phyloP scores from a whole-genome alignment of 148 eudicot species.

The Dianthus caryophyllus region DNA sequence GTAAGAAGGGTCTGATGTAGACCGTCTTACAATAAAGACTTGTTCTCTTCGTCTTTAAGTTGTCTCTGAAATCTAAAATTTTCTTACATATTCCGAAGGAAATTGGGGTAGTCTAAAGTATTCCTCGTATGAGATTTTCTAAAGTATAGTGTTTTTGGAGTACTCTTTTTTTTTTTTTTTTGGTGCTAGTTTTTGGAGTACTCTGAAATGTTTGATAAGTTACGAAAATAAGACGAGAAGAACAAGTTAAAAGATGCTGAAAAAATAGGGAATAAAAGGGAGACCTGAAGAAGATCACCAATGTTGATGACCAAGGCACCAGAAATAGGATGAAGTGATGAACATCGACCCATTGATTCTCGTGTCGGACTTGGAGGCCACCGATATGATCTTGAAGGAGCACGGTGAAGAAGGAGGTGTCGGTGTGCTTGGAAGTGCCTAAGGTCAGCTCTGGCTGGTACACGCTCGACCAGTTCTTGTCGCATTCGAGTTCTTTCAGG shows the following conservation, averaged over 20 bases:
- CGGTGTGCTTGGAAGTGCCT: conserved; percentile 31
- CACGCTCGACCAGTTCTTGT: conserved; percentile 31
- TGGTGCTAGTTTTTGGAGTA: no score
- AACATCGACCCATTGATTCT: conserved; percentile 37
- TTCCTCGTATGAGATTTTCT: no score
- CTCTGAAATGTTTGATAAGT: no score
- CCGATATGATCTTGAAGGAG: conserved; percentile 35
- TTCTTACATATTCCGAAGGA: no score
- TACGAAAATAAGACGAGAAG: no score
- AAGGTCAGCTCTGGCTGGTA: conserved; percentile 14
- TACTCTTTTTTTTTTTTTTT: no score
- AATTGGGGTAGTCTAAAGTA: no score
- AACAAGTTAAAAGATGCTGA: background rate
- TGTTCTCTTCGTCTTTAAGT: no score
- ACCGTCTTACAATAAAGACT: background rate
- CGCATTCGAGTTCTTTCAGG: conserved; percentile 30
- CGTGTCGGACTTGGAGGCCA: conserved; percentile 35
- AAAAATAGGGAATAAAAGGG: background rate
- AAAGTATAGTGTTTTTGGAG: no score
- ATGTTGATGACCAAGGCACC: conserved; percentile 31
- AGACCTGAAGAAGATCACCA: conserved; percentile 56
- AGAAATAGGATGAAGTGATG: conserved; percentile 23
- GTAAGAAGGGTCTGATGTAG: no score
- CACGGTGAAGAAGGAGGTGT: conserved; percentile 32
- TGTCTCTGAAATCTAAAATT: no score